A percentile compares a stretch with the other conserved stretches of the same genome.
These are phyloP conservation scores for Saitozyma podzolica DNA, from an alignment of 768 basidiomycete species.

Conservation along the genomic window DNA sequence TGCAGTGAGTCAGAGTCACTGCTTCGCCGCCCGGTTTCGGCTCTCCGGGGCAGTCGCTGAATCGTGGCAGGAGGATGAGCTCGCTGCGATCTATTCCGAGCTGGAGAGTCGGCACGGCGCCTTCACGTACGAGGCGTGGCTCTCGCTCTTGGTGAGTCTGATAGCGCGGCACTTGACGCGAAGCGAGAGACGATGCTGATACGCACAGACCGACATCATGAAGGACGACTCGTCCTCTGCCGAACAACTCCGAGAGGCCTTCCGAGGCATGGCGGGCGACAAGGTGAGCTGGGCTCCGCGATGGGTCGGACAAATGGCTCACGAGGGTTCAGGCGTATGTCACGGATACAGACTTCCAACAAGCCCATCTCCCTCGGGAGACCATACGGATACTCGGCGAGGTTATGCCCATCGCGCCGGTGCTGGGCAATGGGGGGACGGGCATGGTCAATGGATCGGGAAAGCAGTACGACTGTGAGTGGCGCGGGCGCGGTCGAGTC, in stretches of 20 bases:
- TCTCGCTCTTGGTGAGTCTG: slow-evolving; percentile 75
- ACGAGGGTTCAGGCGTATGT: slow-evolving; percentile 68
- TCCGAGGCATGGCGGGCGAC: slow-evolving; percentile 84
- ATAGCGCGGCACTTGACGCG: neutral
- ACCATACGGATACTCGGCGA: slow-evolving; percentile 79
- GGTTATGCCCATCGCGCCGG: slow-evolving; percentile 65
- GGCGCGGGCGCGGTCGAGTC: neutral
- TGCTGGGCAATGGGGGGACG: slow-evolving; percentile 13
- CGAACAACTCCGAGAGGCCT: slow-evolving; percentile 87
- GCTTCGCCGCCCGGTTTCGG: neutral
- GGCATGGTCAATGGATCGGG: neutral
- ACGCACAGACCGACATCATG: slow-evolving; percentile 78
- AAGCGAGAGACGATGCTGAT: neutral
- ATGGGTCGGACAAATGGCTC: slow-evolving; percentile 8
- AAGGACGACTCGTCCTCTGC: slow-evolving; percentile 87
- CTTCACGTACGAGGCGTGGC: slow-evolving; percentile 89
- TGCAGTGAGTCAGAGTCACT: slow-evolving; percentile 59
- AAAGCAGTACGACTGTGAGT: slow-evolving; percentile 36
- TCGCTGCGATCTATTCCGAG: slow-evolving; percentile 78
- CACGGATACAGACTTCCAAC: slow-evolving; percentile 85
- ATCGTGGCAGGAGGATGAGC: slow-evolving; percentile 74
- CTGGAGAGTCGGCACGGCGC: slow-evolving; percentile 78
- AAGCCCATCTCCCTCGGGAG: slow-evolving; percentile 72
- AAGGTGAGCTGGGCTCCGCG: slow-evolving; percentile 61
- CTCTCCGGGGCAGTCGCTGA: neutral